Percentiles rank a stretch among this genome's conserved stretches.
Evolutionary conservation across 805 yeast genomes (phyloP).

Genomic region (Sungouiozyma intestinalis): DNA sequence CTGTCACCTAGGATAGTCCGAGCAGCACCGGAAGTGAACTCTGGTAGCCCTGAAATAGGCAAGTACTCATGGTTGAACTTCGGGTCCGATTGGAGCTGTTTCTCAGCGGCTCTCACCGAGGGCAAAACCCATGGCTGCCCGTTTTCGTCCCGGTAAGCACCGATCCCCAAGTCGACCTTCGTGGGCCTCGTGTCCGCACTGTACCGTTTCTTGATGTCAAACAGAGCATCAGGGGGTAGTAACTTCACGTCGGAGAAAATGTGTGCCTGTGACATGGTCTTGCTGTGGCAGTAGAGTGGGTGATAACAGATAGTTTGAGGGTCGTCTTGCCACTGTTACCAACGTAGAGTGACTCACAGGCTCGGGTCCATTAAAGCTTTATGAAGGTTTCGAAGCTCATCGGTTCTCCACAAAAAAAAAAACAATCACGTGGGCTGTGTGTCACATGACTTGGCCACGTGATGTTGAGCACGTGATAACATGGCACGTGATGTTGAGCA

Average conservation of each 20-base stretch:
- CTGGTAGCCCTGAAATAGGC: constrained; percentile 66
- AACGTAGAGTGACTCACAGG: too few species aligned
- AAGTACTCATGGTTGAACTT: constrained; percentile 78
- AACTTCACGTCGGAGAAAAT: constrained; percentile 39
- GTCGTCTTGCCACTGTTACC: neutral
- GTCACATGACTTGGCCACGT: too few species aligned
- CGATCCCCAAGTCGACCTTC: constrained; percentile 82
- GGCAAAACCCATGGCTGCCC: constrained; percentile 90
- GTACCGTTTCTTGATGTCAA: constrained; percentile 65
- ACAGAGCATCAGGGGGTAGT: constrained; percentile 80
- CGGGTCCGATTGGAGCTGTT: constrained; percentile 45
- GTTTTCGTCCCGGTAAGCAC: constrained; percentile 84
- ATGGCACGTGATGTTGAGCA: too few species aligned
- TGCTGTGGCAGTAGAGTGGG: neutral
- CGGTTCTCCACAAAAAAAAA: too few species aligned
- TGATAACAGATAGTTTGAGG: too few species aligned
- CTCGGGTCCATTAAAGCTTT: too few species aligned
- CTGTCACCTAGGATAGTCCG: constrained; percentile 59
- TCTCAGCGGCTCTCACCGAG: constrained; percentile 61
- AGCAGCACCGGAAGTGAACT: constrained; percentile 61
- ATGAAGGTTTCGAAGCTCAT: too few species aligned
- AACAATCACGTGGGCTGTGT: too few species aligned
- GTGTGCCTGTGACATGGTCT: constrained; percentile 15
- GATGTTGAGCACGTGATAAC: too few species aligned
- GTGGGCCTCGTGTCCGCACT: constrained; percentile 43